Conservation (phyloP, 768 basidiomycete genomes). For the Mrakia hoshinonis region DNA sequence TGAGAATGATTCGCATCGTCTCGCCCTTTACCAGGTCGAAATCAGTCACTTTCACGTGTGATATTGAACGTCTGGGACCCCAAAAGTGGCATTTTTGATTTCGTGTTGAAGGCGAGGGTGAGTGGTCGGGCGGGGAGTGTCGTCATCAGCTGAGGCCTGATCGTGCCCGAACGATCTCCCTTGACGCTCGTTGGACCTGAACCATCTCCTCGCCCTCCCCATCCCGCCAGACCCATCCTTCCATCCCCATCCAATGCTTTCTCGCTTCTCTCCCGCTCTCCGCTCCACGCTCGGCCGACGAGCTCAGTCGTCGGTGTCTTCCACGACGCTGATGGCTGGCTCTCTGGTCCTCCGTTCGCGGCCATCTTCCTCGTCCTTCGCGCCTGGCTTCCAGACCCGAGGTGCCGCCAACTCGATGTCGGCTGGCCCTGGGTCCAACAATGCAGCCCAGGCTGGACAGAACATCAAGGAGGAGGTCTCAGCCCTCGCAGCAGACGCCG, state of each 20-base stretch:
- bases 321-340: neutral
- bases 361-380: neutral
- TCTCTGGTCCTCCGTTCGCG: neutral
- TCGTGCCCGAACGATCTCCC: too few relatives aligned
- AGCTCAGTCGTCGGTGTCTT: neutral
- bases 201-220: too few relatives aligned
- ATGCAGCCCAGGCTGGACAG: slow-evolving; percentile 25
- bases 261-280: slow-evolving; percentile 6
- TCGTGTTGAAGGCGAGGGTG: too few relatives aligned
- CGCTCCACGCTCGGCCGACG: neutral
- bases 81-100: too few relatives aligned
- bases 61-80: too few relatives aligned
- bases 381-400: slow-evolving; percentile 7
- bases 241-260: neutral
- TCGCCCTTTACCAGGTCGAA: too few relatives aligned
- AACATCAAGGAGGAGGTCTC: slow-evolving; percentile 33
- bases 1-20: too few relatives aligned
- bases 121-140: too few relatives aligned
- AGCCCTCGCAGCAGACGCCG: slow-evolving; percentile 27
- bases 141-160: too few relatives aligned
- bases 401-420: slow-evolving; percentile 25
- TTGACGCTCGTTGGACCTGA: too few relatives aligned
- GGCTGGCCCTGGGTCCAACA: slow-evolving; percentile 24
- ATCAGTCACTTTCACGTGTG: too few relatives aligned
- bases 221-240: too few relatives aligned